phyloP scores from a whole-genome alignment of 2,329 filamentous ascomycete genomes.

The Xylariaceae sp. region DNA sequence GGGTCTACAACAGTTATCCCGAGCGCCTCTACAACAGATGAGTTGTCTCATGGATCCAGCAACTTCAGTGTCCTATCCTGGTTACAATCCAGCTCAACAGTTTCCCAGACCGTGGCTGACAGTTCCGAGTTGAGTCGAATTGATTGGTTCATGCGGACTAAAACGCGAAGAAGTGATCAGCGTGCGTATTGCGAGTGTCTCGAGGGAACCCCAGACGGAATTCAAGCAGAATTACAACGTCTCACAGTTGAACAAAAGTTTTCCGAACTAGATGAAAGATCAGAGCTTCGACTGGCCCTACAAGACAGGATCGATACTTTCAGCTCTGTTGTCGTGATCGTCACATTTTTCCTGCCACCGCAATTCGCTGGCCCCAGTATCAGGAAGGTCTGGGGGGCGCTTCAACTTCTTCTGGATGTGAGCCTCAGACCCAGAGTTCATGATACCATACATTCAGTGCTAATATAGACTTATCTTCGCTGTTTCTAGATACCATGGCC shows the following conservation, averaged over 20 bases:
- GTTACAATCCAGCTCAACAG: not conserved
- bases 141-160: conserved; percentile 1
- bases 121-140: conserved; percentile 3
- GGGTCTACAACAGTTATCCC: not conserved
- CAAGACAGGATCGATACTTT: conserved; percentile 22
- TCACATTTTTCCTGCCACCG: conserved; percentile 22
- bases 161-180: conserved; percentile 9
- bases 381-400: conserved; percentile 23
- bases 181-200: conserved; percentile 16
- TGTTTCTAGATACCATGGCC: conserved; percentile 24
- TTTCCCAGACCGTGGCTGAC: not conserved
- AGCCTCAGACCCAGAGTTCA: not conserved
- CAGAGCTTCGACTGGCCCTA: conserved; percentile 4
- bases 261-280: conserved; percentile 4
- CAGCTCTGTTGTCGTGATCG: conserved; percentile 21
- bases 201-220: conserved; percentile 11
- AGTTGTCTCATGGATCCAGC: conserved; percentile 2
- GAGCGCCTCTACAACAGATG: not conserved
- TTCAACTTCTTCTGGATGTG: conserved; percentile 22
- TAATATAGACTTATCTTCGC: conserved; percentile 31
- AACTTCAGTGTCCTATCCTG: conserved; percentile 4
- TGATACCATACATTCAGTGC: conserved; percentile 22
- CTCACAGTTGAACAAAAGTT: not conserved
- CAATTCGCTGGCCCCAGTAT: conserved; percentile 13
- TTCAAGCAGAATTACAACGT: conserved; percentile 15